phyloP scores from a whole-genome alignment of 1,139 yeast genomes.

The Sporopachydermia cereana region DNA sequence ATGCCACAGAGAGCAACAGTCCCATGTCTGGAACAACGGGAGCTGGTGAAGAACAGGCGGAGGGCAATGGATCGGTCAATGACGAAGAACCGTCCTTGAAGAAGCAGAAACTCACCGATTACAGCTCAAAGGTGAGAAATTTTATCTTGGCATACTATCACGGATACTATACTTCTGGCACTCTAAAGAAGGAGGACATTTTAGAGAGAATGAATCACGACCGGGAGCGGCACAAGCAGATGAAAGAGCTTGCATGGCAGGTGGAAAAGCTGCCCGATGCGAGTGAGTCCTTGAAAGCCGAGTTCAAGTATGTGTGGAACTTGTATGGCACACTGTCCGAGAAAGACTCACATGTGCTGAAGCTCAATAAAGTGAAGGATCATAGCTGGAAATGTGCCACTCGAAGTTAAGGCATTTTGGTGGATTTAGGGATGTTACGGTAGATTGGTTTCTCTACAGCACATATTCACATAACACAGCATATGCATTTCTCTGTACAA shows the following conservation, averaged over 20 bases:
- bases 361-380: conserved; percentile 1
- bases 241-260: conserved; percentile 14
- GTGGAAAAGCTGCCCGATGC: conserved; percentile 4
- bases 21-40: not conserved
- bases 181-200: not conserved
- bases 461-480: too few species aligned
- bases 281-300: not conserved
- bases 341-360: not conserved
- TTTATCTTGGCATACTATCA: not conserved
- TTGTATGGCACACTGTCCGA: not conserved
- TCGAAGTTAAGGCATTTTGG: too few species aligned
- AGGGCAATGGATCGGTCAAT: conserved; percentile 7
- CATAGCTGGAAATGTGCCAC: conserved; percentile 3
- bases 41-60: not conserved
- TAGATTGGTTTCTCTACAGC: too few species aligned
- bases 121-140: conserved; percentile 8
- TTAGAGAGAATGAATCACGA: conserved; percentile 3
- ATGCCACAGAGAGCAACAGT: conserved; percentile 25
- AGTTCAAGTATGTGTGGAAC: not conserved
- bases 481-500: too few species aligned
- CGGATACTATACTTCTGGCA: not conserved
- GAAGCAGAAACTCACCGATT: conserved; percentile 5
- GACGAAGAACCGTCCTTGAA: conserved; percentile 6
- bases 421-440: too few species aligned
- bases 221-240: conserved; percentile 4